These are phyloP conservation scores for Fusarium papillatum DNA, from an alignment of 2,329 filamentous ascomycete genomes.

Conservation along the genomic window DNA sequence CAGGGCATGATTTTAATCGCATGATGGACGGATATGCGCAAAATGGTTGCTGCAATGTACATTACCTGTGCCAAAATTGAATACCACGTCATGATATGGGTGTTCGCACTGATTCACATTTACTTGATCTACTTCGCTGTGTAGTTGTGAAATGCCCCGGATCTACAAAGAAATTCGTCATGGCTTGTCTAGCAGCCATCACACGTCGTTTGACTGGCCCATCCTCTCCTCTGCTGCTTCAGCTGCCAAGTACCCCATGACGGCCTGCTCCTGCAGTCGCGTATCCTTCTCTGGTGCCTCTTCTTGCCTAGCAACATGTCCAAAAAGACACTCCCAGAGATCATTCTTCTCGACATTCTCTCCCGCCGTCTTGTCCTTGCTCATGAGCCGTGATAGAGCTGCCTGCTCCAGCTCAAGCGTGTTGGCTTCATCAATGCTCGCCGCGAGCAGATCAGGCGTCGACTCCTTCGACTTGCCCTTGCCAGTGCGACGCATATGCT, in stretches of 20 bases:
- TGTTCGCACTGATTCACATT: slow-evolving; percentile 1
- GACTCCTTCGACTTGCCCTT: slow-evolving; percentile 57
- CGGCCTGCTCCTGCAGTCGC: slow-evolving; percentile 49
- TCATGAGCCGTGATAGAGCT: slow-evolving; percentile 77
- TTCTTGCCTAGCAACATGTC: slow-evolving; percentile 59
- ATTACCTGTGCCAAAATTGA: slow-evolving; percentile 41
- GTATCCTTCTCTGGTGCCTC: slow-evolving; percentile 40
- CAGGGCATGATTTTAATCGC: slow-evolving; percentile 16
- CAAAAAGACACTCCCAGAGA: slow-evolving; percentile 92
- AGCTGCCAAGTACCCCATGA: slow-evolving; percentile 58
- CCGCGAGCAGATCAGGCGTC: slow-evolving; percentile 66
- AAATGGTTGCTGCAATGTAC: slow-evolving; percentile 36
- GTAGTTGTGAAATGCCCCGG: neutral
- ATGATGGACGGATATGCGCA: slow-evolving; percentile 19
- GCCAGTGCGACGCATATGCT: slow-evolving; percentile 72
- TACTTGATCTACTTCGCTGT: neutral
- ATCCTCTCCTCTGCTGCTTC: slow-evolving; percentile 58
- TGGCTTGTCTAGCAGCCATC: neutral
- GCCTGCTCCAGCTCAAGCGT: slow-evolving; percentile 85
- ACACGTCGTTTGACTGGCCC: slow-evolving; percentile 5
- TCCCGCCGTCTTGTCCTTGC: slow-evolving; percentile 77
- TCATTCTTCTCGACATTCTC: slow-evolving; percentile 86
- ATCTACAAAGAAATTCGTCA: neutral
- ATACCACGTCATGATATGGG: slow-evolving; percentile 29
- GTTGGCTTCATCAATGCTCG: slow-evolving; percentile 84